Evolutionary conservation across 441 rosid species (phyloP).

Genomic region (Mallotus japonicus): DNA sequence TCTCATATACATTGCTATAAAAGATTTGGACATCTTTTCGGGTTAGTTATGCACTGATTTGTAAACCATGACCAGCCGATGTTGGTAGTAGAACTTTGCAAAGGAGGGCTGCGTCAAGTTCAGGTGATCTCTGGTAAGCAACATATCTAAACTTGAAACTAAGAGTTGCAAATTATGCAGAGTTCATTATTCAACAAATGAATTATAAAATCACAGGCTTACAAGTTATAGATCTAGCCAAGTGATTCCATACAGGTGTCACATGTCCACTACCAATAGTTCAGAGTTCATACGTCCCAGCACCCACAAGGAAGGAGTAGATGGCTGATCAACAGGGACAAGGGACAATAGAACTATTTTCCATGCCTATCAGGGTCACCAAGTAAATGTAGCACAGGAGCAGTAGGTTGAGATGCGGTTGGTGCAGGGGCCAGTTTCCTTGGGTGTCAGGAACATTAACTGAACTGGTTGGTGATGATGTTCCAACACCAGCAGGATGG

Average conservation of each 20-base stretch:
- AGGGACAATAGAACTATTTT: slow-evolving; percentile 73
- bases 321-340: slow-evolving; percentile 76
- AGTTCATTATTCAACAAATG: neutral
- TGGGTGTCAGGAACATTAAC: slow-evolving; percentile 26
- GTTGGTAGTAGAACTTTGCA: slow-evolving; percentile 71
- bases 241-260: neutral
- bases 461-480: slow-evolving; percentile 51
- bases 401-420: slow-evolving; percentile 46
- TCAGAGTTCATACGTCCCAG: slow-evolving; percentile 3
- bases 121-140: slow-evolving; percentile 23
- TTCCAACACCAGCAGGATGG: slow-evolving; percentile 52
- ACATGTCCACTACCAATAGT: neutral
- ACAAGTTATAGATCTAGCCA: neutral
- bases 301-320: slow-evolving; percentile 61
- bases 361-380: slow-evolving; percentile 86
- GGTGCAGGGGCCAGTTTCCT: slow-evolving; percentile 59
- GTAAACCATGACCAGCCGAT: slow-evolving; percentile 86
- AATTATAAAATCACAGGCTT: neutral
- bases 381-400: slow-evolving; percentile 80
- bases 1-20: slow-evolving; percentile 75
- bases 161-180: neutral
- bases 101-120: slow-evolving; percentile 59
- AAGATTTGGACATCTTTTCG: slow-evolving; percentile 77
- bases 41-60: slow-evolving; percentile 82
- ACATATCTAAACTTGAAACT: neutral